Conservation (phyloP, 805 yeast species). For the Saccharomycopsis schoenii region DNA sequence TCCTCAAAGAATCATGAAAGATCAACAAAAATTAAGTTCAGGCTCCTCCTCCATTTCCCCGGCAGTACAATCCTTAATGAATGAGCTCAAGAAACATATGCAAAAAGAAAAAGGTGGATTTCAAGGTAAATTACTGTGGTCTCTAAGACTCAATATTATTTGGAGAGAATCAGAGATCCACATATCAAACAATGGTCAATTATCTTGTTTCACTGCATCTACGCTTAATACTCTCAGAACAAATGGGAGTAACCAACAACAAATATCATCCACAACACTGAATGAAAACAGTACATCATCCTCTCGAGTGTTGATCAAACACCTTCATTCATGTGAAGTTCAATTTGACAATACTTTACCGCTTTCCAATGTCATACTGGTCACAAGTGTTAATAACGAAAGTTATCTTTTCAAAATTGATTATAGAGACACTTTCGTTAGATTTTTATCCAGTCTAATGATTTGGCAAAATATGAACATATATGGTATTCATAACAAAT, state of each 20-base stretch:
- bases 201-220: background rate
- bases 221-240: background rate
- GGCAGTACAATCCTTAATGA: slow-evolving; percentile 1
- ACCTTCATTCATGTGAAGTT: background rate
- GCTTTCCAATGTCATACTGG: background rate
- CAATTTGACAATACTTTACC: background rate
- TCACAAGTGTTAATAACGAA: background rate
- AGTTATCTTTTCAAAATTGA: background rate
- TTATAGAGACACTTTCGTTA: slow-evolving; percentile 26
- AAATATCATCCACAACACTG: background rate
- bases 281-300: background rate
- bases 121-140: slow-evolving; percentile 19
- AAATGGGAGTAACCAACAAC: background rate
- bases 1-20: background rate
- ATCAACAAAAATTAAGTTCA: background rate
- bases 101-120: slow-evolving; percentile 17
- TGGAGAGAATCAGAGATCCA: background rate
- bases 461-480: slow-evolving; percentile 51
- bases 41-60: background rate
- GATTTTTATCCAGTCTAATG: slow-evolving; percentile 35
- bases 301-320: background rate
- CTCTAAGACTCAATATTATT: background rate
- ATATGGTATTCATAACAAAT: slow-evolving; percentile 43
- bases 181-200: background rate
- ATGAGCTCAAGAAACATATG: slow-evolving; percentile 11